Conservation (phyloP, 2,329 filamentous ascomycete species). For the Rasamsonia emersonii region DNA sequence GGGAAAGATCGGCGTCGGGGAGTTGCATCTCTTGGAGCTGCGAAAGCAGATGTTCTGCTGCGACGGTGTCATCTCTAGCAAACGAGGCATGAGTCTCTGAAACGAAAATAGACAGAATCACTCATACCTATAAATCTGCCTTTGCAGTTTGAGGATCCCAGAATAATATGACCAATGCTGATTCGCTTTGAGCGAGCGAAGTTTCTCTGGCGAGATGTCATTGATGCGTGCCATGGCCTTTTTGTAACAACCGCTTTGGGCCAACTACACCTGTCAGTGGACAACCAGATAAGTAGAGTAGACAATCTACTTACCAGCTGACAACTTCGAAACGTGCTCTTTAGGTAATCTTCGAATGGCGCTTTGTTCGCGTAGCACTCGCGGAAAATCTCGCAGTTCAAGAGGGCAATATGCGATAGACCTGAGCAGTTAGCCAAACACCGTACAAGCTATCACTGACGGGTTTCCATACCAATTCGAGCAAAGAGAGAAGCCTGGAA, state of each 20-base stretch:
- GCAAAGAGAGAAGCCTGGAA: conserved; percentile 67
- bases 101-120: not conserved
- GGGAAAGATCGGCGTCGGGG: conserved; percentile 51
- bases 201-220: conserved; percentile 49
- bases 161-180: conserved; percentile 45
- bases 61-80: conserved; percentile 46
- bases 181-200: conserved; percentile 67
- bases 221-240: conserved; percentile 56
- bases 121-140: conserved; percentile 34
- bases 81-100: too few species aligned
- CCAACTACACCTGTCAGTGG: conserved; percentile 32
- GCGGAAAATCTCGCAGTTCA: conserved; percentile 63
- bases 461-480: conserved; percentile 53
- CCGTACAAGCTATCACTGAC: conserved; percentile 9
- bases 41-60: conserved; percentile 48
- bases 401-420: conserved; percentile 45
- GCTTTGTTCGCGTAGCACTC: conserved; percentile 58
- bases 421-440: conserved; percentile 31
- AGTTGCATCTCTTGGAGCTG: conserved; percentile 47
- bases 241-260: conserved; percentile 61
- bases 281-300: not conserved
- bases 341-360: conserved; percentile 70
- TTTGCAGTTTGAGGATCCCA: conserved; percentile 34
- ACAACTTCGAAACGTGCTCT: conserved; percentile 62
- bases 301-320: conserved; percentile 40